Percentiles rank a stretch among this genome's conserved stretches.
Evolutionary conservation across 2,329 filamentous ascomycete genomes (phyloP).

Genomic region (Cladosporium colombiae): DNA sequence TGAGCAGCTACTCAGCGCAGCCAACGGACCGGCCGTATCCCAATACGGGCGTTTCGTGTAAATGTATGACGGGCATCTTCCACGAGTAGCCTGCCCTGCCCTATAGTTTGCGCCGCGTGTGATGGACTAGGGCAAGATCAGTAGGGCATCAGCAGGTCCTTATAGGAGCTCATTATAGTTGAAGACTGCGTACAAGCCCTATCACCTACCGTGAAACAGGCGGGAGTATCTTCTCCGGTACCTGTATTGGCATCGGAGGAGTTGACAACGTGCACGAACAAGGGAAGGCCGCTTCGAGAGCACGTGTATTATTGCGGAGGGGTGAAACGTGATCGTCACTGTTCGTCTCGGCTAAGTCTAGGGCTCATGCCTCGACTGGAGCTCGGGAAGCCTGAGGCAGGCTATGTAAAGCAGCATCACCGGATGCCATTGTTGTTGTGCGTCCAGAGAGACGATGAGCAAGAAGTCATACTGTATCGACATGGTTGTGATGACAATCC

Average conservation of each 20-base stretch:
- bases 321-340: neutral
- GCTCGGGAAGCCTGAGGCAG: neutral
- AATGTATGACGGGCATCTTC: neutral
- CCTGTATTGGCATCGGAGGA: neutral
- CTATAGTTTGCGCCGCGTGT: neutral
- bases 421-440: neutral
- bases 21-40: neutral
- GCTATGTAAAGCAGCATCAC: neutral
- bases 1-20: neutral
- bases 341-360: neutral
- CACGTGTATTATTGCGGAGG: neutral
- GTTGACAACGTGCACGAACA: neutral
- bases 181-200: neutral
- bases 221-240: neutral
- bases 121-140: constrained; percentile 6
- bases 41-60: constrained; percentile 11
- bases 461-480: neutral
- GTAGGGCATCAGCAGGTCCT: neutral
- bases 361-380: neutral
- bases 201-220: neutral
- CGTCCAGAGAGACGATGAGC: neutral
- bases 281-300: neutral
- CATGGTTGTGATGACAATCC: neutral
- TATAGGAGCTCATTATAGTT: neutral
- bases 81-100: constrained; percentile 4